Evolutionary conservation across 371 early-diverging fungal species (phyloP), one percentile per base, ranked within the genome.

Genomic region (Lichtheimia hyalospora): DNA sequence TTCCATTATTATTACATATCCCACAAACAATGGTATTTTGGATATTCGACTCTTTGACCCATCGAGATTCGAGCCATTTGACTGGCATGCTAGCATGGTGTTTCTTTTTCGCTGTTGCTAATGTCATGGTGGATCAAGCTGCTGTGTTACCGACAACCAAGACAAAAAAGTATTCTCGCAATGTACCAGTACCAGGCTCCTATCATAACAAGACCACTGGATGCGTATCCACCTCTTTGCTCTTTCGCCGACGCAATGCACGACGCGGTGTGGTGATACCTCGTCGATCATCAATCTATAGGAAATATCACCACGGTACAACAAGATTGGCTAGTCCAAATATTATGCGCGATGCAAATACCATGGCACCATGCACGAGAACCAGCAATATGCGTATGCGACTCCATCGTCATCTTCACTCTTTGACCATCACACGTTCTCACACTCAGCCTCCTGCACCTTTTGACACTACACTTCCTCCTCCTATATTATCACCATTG

Each of bases 1-100:
- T 73, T 2, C 77, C 73, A 25, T 58, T 73, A 25, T 58, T 73
- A 18, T 57, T 74, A 43, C 74, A 73, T 58, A 67, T 77, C 44
- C 74, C 74, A 4, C 74, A 73, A 51, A 62, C 70, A 15, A 44
- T 77, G 8, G 67, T 73, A 16, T 69, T 69, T 12, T 67, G 69
- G 62, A 61, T 71, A n/a, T 68, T 69, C 52, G 70, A 71, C 66
- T 12, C 57, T 58, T 25, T 52, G 46, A 2, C 52, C 53, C 3
- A 48, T 54, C 23, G 43, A 21, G 18, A 20, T 5, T 42, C 52
- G 16, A 64, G 65, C 52, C 54, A 52, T 40, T 15, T 70, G 5
- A 57, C 74, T 0, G 60, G 64, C 15, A 64, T 73, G 68, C 44
- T 73, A 1, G 61, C 74, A 4, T 77, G 77, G 77, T 65, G 67